Conservation (phyloP, 1,284 basidiomycete genomes). For the Ceratobasidium sp. region DNA sequence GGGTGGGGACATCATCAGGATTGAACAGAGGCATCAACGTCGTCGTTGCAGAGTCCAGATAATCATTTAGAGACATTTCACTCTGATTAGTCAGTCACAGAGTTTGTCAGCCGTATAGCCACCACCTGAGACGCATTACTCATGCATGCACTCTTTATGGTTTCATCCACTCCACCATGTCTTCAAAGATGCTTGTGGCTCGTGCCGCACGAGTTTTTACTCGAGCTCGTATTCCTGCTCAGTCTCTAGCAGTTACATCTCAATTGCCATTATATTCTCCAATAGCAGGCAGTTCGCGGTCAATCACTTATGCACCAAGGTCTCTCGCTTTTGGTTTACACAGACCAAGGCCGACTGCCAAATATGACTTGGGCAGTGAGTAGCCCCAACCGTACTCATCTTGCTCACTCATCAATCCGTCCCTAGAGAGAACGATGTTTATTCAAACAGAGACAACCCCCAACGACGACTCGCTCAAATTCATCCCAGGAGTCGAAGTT, state of each 20-base stretch:
- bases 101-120: conserved; percentile 10
- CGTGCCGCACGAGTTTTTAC: conserved; percentile 3
- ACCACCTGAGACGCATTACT: conserved; percentile 2
- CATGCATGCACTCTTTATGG: conserved; percentile 15
- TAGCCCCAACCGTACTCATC: not conserved
- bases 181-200: not conserved
- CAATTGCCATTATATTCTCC: not conserved
- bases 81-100: no score
- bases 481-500: conserved; percentile 92
- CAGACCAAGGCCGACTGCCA: not conserved
- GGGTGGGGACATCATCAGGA: conserved; percentile 65
- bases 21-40: conserved; percentile 63
- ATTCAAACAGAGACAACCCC: conserved; percentile 98
- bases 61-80: not conserved
- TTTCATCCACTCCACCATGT: conserved; percentile 22
- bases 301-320: not conserved
- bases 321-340: not conserved
- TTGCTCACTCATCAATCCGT: not conserved
- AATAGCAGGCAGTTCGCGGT: not conserved
- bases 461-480: conserved; percentile 97
- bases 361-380: conserved; percentile 17
- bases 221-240: not conserved
- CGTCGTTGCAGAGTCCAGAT: conserved; percentile 30
- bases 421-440: conserved; percentile 78
- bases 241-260: not conserved